These are phyloP conservation scores for Sphaerobolus stellatus DNA, from an alignment of 1,284 basidiomycete species.

Conservation along the genomic window DNA sequence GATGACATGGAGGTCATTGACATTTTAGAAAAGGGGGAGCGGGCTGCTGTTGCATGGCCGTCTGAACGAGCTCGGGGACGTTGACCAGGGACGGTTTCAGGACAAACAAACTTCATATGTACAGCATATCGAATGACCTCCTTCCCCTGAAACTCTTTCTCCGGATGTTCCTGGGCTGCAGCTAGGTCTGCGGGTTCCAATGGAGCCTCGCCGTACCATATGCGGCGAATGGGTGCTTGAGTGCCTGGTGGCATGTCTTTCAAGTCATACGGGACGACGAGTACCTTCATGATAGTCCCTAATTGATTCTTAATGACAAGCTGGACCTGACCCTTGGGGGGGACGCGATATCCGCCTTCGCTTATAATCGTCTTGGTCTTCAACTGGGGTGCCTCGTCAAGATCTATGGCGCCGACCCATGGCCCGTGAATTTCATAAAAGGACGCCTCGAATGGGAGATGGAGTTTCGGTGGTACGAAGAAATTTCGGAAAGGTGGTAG, in stretches of 20 bases:
- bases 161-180: background rate
- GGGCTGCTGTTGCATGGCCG: slow-evolving; percentile 6
- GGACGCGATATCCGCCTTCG: slow-evolving; percentile 29
- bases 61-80: slow-evolving; percentile 12
- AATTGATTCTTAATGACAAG: slow-evolving; percentile 38
- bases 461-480: slow-evolving; percentile 14
- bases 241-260: slow-evolving; percentile 31
- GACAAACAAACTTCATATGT: slow-evolving; percentile 25
- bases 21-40: slow-evolving; percentile 10
- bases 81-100: background rate
- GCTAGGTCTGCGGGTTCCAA: background rate
- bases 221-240: slow-evolving; percentile 29
- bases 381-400: slow-evolving; percentile 11
- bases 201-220: slow-evolving; percentile 17
- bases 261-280: slow-evolving; percentile 39
- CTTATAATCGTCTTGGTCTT: slow-evolving; percentile 19
- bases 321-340: slow-evolving; percentile 38
- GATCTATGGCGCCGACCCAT: slow-evolving; percentile 14
- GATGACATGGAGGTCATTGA: slow-evolving; percentile 12
- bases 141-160: slow-evolving; percentile 9
- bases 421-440: slow-evolving; percentile 17
- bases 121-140: slow-evolving; percentile 28
- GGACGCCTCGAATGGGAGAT: slow-evolving; percentile 12
- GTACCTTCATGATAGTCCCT: slow-evolving; percentile 36
- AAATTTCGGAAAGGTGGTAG: slow-evolving; percentile 11